These are phyloP conservation scores for Monilinia aucupariae DNA, from an alignment of 2,329 filamentous ascomycete genomes.

Conservation along the genomic window DNA sequence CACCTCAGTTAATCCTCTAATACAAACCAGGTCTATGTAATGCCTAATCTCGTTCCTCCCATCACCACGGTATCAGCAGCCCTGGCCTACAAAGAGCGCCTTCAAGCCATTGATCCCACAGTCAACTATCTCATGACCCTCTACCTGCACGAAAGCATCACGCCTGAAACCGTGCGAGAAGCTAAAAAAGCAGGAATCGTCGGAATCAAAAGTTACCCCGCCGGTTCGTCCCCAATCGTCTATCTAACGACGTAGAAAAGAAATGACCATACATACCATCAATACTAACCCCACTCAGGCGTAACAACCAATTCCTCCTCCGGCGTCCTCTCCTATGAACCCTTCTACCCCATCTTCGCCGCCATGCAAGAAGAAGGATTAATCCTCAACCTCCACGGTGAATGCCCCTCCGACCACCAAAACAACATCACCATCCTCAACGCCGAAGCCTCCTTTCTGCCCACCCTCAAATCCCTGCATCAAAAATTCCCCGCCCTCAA, in stretches of 20 bases:
- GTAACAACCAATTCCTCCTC: slow-evolving; percentile 61
- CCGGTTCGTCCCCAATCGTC: slow-evolving; percentile 2
- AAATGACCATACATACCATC: slow-evolving; percentile 41
- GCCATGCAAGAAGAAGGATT: slow-evolving; percentile 80
- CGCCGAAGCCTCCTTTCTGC: slow-evolving; percentile 69
- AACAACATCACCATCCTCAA: slow-evolving; percentile 23
- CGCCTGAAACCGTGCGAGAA: slow-evolving; percentile 23
- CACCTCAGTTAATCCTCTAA: slow-evolving; percentile 35
- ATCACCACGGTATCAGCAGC: slow-evolving; percentile 54
- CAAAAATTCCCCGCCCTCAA: slow-evolving; percentile 64
- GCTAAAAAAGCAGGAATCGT: slow-evolving; percentile 24
- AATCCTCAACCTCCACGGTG: slow-evolving; percentile 85
- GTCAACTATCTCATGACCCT: slow-evolving; percentile 71
- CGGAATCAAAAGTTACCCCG: slow-evolving; percentile 23
- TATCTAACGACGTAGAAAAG: slow-evolving; percentile 30
- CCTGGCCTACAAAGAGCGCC: slow-evolving; percentile 56
- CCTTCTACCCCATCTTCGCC: slow-evolving; percentile 70
- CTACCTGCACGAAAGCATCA: slow-evolving; percentile 35
- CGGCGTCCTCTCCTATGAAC: slow-evolving; percentile 63
- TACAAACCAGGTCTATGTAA: slow-evolving; percentile 11
- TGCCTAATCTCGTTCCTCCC: slow-evolving; percentile 59
- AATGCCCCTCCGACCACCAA: slow-evolving; percentile 48
- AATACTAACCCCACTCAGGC: slow-evolving; percentile 41
- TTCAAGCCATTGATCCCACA: slow-evolving; percentile 55
- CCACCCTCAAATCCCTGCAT: slow-evolving; percentile 69